Conservation (phyloP, 371 early-diverging fungal genomes). For the Dentiscutata heterogama region DNA sequence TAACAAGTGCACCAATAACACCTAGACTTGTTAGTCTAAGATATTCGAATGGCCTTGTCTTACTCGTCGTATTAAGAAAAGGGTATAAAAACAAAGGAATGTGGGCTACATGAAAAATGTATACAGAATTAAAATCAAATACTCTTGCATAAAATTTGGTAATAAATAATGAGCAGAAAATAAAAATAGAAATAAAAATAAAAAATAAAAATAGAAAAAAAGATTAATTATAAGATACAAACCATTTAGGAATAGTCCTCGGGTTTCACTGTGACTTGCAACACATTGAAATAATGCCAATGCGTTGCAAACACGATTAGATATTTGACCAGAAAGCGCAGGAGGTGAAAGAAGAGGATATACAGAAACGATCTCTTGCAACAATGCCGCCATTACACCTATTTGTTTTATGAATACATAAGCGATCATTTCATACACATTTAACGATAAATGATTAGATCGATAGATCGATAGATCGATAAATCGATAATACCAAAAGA, state of each 20-base stretch:
- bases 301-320: constrained; percentile 97
- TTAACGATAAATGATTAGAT: background rate
- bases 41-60: constrained; percentile 94
- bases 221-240: constrained; percentile 23
- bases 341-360: constrained; percentile 93
- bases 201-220: background rate
- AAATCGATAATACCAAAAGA: constrained; percentile 84
- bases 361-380: constrained; percentile 95
- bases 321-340: constrained; percentile 82
- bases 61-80: constrained; percentile 97
- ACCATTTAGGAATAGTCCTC: constrained; percentile 88
- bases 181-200: constrained; percentile 41
- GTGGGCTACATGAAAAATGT: constrained; percentile 70
- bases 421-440: background rate
- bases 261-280: constrained; percentile 94
- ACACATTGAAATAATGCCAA: constrained; percentile 96
- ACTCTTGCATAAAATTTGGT: background rate
- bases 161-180: background rate
- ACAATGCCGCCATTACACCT: constrained; percentile 93
- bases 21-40: constrained; percentile 93
- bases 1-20: constrained; percentile 97
- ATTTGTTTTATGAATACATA: background rate
- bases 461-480: too few species aligned
- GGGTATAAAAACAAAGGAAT: constrained; percentile 98
- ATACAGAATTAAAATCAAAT: background rate